phyloP scores from a whole-genome alignment of 2,329 filamentous ascomycete genomes.

The Ilyonectria destructans region DNA sequence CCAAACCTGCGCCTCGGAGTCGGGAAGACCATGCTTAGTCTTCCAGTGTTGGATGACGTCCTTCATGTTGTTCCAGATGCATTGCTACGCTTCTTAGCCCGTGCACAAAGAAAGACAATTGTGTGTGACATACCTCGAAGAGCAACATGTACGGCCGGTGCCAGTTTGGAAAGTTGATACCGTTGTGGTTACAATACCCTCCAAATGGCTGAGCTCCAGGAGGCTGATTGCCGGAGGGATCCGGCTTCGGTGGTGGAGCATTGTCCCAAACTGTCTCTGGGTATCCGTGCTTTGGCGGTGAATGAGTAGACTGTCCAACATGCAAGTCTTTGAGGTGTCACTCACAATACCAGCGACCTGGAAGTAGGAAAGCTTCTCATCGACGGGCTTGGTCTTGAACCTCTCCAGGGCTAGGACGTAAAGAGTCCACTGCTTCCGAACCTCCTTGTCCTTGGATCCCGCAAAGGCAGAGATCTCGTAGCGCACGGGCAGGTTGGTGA shows the following conservation, averaged over 20 bases:
- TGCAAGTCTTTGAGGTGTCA: background rate
- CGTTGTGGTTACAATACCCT: slow-evolving; percentile 34
- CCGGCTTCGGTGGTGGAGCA: background rate
- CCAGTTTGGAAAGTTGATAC: slow-evolving; percentile 35
- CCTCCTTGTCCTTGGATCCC: background rate
- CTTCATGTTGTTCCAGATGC: slow-evolving; percentile 29
- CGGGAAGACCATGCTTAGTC: background rate
- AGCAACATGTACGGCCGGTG: slow-evolving; percentile 34
- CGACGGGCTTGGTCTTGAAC: slow-evolving; percentile 24
- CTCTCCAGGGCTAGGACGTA: slow-evolving; percentile 23
- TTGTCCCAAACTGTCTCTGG: slow-evolving; percentile 30
- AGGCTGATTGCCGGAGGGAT: background rate
- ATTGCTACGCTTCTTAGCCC: slow-evolving; percentile 23
- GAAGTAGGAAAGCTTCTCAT: slow-evolving; percentile 34
- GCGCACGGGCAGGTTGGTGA: slow-evolving; percentile 10
- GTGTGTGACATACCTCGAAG: slow-evolving; percentile 22
- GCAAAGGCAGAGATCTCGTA: slow-evolving; percentile 15
- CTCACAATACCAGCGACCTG: slow-evolving; percentile 34
- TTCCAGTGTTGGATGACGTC: slow-evolving; percentile 21
- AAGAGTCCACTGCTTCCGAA: slow-evolving; percentile 28
- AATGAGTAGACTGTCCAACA: background rate
- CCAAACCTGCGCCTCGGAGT: slow-evolving; percentile 36
- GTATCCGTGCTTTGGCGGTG: slow-evolving; percentile 26
- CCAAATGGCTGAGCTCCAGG: slow-evolving; percentile 26
- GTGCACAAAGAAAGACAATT: rapidly evolving